These are phyloP conservation scores for Ogataea paraovalis DNA, from an alignment of 805 yeast genomes.

Conservation along the genomic window DNA sequence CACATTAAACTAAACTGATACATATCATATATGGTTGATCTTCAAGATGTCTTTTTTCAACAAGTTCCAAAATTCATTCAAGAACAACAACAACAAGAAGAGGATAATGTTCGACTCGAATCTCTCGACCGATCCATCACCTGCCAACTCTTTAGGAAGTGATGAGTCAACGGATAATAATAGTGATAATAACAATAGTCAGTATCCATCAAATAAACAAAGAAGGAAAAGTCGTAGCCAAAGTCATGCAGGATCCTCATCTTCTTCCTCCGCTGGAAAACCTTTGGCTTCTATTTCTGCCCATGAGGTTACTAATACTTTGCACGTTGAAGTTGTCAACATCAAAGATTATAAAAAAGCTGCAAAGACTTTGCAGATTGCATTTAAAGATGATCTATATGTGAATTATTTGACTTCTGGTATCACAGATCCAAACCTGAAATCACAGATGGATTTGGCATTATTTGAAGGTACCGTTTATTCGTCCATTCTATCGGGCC, in stretches of 20 bases:
- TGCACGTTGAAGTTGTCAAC: slow-evolving; percentile 30
- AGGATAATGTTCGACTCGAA: slow-evolving; percentile 8
- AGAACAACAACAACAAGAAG: slow-evolving; percentile 8
- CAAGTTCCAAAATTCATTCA: slow-evolving; percentile 15
- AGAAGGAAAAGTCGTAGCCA: slow-evolving; percentile 1
- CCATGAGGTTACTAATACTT: background rate
- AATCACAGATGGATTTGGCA: slow-evolving; percentile 42
- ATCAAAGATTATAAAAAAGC: slow-evolving; percentile 49
- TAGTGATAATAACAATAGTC: background rate
- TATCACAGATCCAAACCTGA: slow-evolving; percentile 32
- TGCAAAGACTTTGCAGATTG: slow-evolving; percentile 48
- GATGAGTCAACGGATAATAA: background rate
- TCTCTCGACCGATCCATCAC: slow-evolving; percentile 2
- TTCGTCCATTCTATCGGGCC: slow-evolving; percentile 46
- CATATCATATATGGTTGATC: background rate
- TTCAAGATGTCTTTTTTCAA: slow-evolving; percentile 16
- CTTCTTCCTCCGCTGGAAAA: background rate
- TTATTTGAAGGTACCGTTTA: slow-evolving; percentile 51
- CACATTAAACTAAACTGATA: too few relatives aligned
- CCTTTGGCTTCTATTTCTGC: background rate
- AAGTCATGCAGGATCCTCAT: background rate
- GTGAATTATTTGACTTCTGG: slow-evolving; percentile 46
- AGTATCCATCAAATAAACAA: background rate
- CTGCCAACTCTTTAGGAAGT: slow-evolving; percentile 2
- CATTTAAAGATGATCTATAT: slow-evolving; percentile 54